Percentiles rank a stretch among this genome's conserved stretches.
These are phyloP conservation scores for Clavispora fructus DNA, from an alignment of 805 yeast species.

Conservation along the genomic window DNA sequence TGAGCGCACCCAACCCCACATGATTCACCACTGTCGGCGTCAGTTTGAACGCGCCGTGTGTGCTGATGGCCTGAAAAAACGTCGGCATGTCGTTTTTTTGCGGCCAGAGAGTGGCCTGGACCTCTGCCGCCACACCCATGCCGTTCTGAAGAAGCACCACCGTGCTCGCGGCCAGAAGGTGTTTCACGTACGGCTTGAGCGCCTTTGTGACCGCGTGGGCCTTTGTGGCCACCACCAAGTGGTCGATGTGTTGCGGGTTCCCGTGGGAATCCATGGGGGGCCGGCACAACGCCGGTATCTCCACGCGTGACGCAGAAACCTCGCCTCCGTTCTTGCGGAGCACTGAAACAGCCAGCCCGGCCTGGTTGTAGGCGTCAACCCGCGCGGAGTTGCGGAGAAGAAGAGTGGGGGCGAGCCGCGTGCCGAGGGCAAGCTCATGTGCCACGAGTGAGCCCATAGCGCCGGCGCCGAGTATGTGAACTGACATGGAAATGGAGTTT, in stretches of 20 bases:
- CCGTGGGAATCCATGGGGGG: slow-evolving; percentile 4
- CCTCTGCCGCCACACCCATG: slow-evolving; percentile 60
- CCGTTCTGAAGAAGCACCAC: slow-evolving; percentile 80
- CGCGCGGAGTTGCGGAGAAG: slow-evolving; percentile 36
- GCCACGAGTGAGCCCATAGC: slow-evolving; percentile 49
- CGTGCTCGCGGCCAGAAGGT: slow-evolving; percentile 46
- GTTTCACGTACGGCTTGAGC: slow-evolving; percentile 45
- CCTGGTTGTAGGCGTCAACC: slow-evolving; percentile 34
- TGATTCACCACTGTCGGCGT: slow-evolving; percentile 37
- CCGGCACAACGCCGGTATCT: slow-evolving; percentile 22
- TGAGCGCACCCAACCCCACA: slow-evolving; percentile 67
- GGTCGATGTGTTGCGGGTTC: slow-evolving; percentile 31
- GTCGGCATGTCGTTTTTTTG: slow-evolving; percentile 42
- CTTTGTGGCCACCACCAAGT: slow-evolving; percentile 74
- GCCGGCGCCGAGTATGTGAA: slow-evolving; percentile 45
- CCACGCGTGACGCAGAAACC: slow-evolving; percentile 12
- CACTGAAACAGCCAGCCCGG: slow-evolving; percentile 34
- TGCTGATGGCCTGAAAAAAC: slow-evolving; percentile 68
- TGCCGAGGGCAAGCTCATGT: slow-evolving; percentile 35
- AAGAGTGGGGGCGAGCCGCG: slow-evolving; percentile 34
- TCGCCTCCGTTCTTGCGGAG: slow-evolving; percentile 16
- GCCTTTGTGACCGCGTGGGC: slow-evolving; percentile 70
- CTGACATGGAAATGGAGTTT: slow-evolving; percentile 12
- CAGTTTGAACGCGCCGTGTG: slow-evolving; percentile 72
- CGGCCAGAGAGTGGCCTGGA: slow-evolving; percentile 54